Percentiles rank a stretch among this genome's conserved stretches.
Evolutionary conservation across 192 early-diverging fungal species (phyloP).

Genomic region (Linderina pennispora): DNA sequence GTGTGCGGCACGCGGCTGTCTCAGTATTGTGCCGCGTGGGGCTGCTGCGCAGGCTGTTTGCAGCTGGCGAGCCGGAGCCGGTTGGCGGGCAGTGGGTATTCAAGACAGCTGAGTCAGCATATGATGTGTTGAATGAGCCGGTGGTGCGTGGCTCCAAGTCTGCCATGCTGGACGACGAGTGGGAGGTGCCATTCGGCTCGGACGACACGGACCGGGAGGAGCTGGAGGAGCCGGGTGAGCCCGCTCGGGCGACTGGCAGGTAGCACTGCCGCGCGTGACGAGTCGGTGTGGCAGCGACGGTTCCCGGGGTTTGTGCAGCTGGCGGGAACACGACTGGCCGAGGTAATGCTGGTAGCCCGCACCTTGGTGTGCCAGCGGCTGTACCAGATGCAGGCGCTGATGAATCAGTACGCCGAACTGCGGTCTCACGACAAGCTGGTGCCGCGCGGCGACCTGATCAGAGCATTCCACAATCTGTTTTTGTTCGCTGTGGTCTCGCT

Average conservation of each 20-base stretch:
- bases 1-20: conserved; percentile 26
- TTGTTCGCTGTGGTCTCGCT: conserved; percentile 39
- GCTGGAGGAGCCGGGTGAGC: conserved; percentile 1
- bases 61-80: conserved; percentile 10
- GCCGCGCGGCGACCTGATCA: conserved; percentile 21
- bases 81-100: conserved; percentile 19
- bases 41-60: conserved; percentile 24
- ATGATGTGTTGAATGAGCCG: conserved; percentile 44
- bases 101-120: conserved; percentile 18
- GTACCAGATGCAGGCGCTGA: conserved; percentile 46
- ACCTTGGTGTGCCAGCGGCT: conserved; percentile 41
- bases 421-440: conserved; percentile 11
- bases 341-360: conserved; percentile 36
- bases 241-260: conserved; percentile 32
- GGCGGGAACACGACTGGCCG: conserved; percentile 31
- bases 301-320: conserved; percentile 36
- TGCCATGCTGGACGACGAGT: conserved; percentile 14
- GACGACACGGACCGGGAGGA: neutral
- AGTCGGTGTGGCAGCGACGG: conserved; percentile 22
- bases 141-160: no score
- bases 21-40: conserved; percentile 35
- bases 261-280: conserved; percentile 16
- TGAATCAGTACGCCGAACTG: conserved; percentile 41
- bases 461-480: conserved; percentile 25
- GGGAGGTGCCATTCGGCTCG: conserved; percentile 29